A percentile compares a stretch with the other conserved stretches of the same genome.
phyloP scores from a whole-genome alignment of 257 asterid species.

The Primulina huaijiensis region DNA sequence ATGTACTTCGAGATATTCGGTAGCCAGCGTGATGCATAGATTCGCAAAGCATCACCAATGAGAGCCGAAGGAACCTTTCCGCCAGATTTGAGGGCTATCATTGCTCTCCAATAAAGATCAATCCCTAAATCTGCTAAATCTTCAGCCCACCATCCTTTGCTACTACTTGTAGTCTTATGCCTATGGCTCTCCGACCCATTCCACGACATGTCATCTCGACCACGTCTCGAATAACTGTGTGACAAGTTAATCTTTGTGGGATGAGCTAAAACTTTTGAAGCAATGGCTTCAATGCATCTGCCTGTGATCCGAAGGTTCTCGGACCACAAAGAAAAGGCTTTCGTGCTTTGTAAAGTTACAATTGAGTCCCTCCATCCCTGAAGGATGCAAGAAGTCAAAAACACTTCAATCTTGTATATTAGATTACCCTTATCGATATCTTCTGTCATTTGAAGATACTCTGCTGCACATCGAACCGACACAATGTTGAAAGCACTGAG shows the following conservation, averaged over 20 bases:
- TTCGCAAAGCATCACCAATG: constrained; percentile 70
- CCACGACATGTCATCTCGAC: constrained; percentile 53
- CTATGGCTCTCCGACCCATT: constrained; percentile 55
- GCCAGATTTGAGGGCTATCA: constrained; percentile 73
- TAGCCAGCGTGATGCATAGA: constrained; percentile 75
- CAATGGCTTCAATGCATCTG: constrained; percentile 69
- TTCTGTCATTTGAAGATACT: constrained; percentile 82
- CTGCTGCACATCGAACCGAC: constrained; percentile 70
- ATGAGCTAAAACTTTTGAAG: constrained; percentile 54
- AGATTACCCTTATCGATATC: constrained; percentile 82
- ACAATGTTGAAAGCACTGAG: constrained; percentile 83
- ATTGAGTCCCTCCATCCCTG: constrained; percentile 81
- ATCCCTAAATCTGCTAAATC: constrained; percentile 76
- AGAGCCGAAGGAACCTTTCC: constrained; percentile 57
- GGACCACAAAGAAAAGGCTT: constrained; percentile 54
- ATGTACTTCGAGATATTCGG: constrained; percentile 45
- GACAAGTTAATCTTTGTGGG: constrained; percentile 66
- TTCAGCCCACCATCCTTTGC: constrained; percentile 87
- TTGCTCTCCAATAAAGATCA: constrained; percentile 86
- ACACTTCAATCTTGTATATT: constrained; percentile 66
- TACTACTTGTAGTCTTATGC: constrained; percentile 25
- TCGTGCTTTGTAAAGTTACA: constrained; percentile 63
- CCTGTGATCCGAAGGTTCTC: constrained; percentile 66
- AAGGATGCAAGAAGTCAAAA: constrained; percentile 74
- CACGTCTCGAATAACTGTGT: constrained; percentile 58